Evolutionary conservation across 108 stramenopile genomes (phyloP).

Genomic region (Nannochloropsis gaditana): DNA sequence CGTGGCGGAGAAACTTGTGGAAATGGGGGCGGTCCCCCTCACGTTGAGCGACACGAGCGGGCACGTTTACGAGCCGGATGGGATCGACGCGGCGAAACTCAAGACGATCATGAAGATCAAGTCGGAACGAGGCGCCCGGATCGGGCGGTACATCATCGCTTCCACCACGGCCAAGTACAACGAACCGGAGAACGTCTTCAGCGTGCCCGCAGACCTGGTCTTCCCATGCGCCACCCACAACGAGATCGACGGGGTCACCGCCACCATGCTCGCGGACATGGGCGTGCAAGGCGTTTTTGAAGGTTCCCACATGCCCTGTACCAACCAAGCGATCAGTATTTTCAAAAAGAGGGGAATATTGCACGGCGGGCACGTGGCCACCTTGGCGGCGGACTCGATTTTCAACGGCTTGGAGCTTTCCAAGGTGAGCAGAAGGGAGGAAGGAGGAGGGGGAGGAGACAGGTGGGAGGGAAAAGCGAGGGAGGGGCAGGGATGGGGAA

Average conservation of each 20-base stretch:
- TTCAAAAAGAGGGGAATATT: constrained; percentile 78
- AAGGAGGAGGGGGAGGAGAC: neutral
- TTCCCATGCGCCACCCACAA: constrained; percentile 81
- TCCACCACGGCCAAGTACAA: constrained; percentile 51
- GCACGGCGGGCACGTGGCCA: constrained; percentile 79
- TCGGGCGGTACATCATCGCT: constrained; percentile 55
- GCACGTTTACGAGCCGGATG: constrained; percentile 88
- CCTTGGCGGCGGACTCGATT: constrained; percentile 74
- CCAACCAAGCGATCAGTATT: constrained; percentile 46
- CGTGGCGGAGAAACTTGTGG: constrained; percentile 79
- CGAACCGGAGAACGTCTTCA: constrained; percentile 50
- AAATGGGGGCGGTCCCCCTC: constrained; percentile 82
- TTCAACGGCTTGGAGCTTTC: constrained; percentile 63
- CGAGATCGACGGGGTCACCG: constrained; percentile 64
- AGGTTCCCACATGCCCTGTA: constrained; percentile 73
- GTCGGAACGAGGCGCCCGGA: constrained; percentile 75
- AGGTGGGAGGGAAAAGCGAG: neutral
- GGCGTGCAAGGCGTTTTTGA: constrained; percentile 85
- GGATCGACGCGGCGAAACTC: constrained; percentile 77
- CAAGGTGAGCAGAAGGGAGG: neutral
- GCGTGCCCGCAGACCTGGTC: constrained; percentile 68
- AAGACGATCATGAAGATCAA: constrained; percentile 84
- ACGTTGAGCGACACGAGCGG: constrained; percentile 83
- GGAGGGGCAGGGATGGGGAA: too few species aligned
- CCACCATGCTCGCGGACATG: constrained; percentile 71